These are phyloP conservation scores for Lophium mytilinum DNA, from an alignment of 495 filamentous ascomycete species.

Conservation along the genomic window DNA sequence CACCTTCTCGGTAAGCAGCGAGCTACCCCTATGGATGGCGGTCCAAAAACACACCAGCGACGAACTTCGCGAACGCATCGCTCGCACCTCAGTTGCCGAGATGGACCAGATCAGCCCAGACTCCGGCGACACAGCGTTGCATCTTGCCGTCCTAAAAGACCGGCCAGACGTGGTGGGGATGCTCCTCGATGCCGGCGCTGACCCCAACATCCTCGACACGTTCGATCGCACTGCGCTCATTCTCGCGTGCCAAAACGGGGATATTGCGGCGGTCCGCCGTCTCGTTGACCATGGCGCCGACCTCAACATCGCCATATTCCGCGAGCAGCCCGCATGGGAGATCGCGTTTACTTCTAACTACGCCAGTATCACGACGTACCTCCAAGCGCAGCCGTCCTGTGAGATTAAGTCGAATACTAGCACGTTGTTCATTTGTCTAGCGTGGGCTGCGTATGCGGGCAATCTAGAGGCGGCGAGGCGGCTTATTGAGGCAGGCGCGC, in stretches of 20 bases:
- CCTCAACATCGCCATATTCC: slow-evolving; percentile 6
- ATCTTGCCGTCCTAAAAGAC: not conserved
- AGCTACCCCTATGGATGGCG: slow-evolving; percentile 1
- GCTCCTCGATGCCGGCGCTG: slow-evolving; percentile 8
- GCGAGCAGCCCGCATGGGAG: slow-evolving; percentile 2
- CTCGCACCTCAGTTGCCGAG: not conserved
- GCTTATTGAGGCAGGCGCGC: slow-evolving; percentile 7
- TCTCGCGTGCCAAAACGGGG: slow-evolving; percentile 7
- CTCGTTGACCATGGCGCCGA: slow-evolving; percentile 11
- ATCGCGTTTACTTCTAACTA: slow-evolving; percentile 3
- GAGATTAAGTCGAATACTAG: slow-evolving; percentile 1
- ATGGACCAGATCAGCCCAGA: slow-evolving; percentile 5
- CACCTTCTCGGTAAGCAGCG: slow-evolving; percentile 2
- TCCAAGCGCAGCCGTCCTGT: slow-evolving; percentile 7
- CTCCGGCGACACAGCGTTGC: slow-evolving; percentile 5
- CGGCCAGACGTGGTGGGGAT: slow-evolving; percentile 4
- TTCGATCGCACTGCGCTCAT: slow-evolving; percentile 9
- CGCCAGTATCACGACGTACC: not conserved
- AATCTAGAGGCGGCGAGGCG: slow-evolving; percentile 7
- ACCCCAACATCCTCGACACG: slow-evolving; percentile 4
- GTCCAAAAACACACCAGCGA: not conserved
- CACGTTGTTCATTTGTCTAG: not conserved
- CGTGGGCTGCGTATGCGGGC: slow-evolving; percentile 7
- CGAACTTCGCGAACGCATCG: not conserved
- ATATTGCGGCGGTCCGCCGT: not conserved